Evolutionary conservation across 148 eudicot species (phyloP), one percentile per base, ranked within the genome.

Genomic region (Beta vulgaris): DNA sequence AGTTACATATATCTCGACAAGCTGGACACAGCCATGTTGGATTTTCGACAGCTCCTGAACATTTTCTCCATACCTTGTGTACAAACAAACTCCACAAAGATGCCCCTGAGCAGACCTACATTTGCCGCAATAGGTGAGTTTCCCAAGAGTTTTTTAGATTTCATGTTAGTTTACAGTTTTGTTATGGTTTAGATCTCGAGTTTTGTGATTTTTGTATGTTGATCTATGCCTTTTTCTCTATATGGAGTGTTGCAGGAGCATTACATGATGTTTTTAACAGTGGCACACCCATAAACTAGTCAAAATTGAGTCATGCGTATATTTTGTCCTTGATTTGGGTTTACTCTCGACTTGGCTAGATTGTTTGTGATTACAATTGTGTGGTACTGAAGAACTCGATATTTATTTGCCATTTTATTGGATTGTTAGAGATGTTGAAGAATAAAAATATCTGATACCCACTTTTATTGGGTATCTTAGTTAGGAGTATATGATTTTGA

Each of bases 71-170:
- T 92, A 92, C 67, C 96, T 91, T 67, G 81, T 85, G 78, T 85
- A 91, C 59, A 93, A 84, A 78, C 98, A 93, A 77, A 91, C 96
- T 68, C 96, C 98, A 84, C 98, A 91, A 62, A 91, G 61, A 65
- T 80, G 86, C 46, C 91, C 96, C 21, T 78, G 83, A n/a, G 78
- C 64, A 46, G 69, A 53, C 72, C 80, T 82, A 80, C 96, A 91
- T 19, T 74, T 84, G 77, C 83, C 72, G 73, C 96, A 93, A 32
- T 15, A 69, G 51, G 98, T 89, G 72, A 81, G 93, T 32, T 74
- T 88, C 77, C 96, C 87, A 18, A n/a, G n/a, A n/a, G n/a, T n/a
- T n/a, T n/a, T n/a, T n/a, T n/a, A n/a, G n/a, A n/a, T n/a, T n/a
- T n/a, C n/a, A n/a, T n/a, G n/a, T n/a, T n/a, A n/a, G n/a, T n/a